A percentile compares a stretch with the other conserved stretches of the same genome.
Conservation (phyloP, 257 asterid species). For the Nyctanthes arbortristis region DNA sequence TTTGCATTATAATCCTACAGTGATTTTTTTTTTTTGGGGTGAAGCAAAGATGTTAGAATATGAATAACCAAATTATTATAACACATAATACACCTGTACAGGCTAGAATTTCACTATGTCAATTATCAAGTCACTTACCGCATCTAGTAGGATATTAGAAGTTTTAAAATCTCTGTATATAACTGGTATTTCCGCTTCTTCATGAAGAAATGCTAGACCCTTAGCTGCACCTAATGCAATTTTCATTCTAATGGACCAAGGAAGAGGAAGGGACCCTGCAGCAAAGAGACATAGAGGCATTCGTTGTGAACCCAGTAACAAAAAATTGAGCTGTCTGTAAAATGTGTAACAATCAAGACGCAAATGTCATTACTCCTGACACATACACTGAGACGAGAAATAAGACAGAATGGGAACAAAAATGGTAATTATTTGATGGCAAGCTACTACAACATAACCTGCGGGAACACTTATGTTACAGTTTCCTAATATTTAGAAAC, state of each 20-base stretch:
- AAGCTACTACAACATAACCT: background rate
- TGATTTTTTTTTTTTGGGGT: slow-evolving; percentile 15
- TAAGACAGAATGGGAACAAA: background rate
- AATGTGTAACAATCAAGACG: background rate
- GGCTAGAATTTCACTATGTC: slow-evolving; percentile 28
- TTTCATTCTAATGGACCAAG: slow-evolving; percentile 76
- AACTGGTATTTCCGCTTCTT: slow-evolving; percentile 78
- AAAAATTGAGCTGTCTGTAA: background rate
- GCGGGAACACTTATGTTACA: background rate
- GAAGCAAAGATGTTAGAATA: slow-evolving; percentile 16
- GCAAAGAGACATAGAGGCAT: slow-evolving; percentile 4
- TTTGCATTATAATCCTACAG: slow-evolving; percentile 77
- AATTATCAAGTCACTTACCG: slow-evolving; percentile 46
- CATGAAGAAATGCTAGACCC: slow-evolving; percentile 85
- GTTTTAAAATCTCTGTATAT: slow-evolving; percentile 75
- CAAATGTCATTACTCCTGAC: background rate
- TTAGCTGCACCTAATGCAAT: slow-evolving; percentile 74
- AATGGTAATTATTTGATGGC: background rate
- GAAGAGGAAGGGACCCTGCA: slow-evolving; percentile 71
- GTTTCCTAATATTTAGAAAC: background rate
- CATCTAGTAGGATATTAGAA: slow-evolving; percentile 67
- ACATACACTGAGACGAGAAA: background rate
- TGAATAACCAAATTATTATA: slow-evolving; percentile 4
- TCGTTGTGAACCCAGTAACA: slow-evolving; percentile 1
- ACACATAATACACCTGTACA: too few relatives aligned